These are phyloP conservation scores for Solanum corneliomulleri DNA, from an alignment of 257 asterid species.

Conservation along the genomic window DNA sequence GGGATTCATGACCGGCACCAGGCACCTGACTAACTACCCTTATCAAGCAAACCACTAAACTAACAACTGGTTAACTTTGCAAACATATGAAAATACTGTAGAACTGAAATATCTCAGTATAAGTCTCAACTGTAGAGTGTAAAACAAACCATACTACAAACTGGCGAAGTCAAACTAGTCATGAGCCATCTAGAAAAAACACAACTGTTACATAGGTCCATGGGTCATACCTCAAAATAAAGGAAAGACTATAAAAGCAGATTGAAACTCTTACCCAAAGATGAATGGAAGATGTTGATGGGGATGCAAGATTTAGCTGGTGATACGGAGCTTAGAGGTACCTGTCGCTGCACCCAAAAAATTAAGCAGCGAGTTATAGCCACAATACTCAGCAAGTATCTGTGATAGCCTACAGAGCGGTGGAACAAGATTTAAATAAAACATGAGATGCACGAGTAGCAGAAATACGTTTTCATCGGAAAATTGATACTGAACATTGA, in stretches of 20 bases:
- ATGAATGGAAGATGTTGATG: neutral
- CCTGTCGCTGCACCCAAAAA: neutral
- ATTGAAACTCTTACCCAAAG: neutral
- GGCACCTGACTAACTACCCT: neutral
- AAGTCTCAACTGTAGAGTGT: neutral
- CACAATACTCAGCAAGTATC: neutral
- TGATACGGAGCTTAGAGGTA: neutral
- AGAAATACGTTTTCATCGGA: neutral
- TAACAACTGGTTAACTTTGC: neutral
- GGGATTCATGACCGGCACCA: neutral
- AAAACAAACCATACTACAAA: neutral
- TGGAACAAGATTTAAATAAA: neutral
- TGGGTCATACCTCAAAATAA: neutral
- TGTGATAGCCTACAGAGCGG: neutral
- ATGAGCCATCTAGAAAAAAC: neutral
- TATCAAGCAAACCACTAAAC: neutral
- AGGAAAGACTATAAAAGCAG: neutral
- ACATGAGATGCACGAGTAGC: neutral
- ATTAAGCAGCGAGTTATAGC: neutral
- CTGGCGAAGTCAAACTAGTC: neutral
- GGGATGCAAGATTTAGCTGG: neutral
- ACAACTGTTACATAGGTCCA: neutral
- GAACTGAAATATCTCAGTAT: neutral
- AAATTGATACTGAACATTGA: neutral
- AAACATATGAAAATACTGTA: neutral